A percentile compares a stretch with the other conserved stretches of the same genome.
phyloP scores from a whole-genome alignment of 345 rosid species.

The Bruguiera sexangula region DNA sequence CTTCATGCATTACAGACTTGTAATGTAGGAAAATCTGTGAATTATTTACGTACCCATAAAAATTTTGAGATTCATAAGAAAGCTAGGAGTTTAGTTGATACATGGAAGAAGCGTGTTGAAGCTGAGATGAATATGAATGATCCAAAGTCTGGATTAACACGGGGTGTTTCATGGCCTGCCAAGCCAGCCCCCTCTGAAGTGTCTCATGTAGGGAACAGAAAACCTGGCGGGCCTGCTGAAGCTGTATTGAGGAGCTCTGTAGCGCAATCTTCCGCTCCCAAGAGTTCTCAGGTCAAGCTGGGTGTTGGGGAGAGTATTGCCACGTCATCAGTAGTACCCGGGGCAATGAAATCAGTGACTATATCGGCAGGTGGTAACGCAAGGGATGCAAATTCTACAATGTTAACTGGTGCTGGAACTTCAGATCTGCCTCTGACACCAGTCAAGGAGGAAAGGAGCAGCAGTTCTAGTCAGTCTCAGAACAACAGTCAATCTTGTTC shows the following conservation, averaged over 20 bases:
- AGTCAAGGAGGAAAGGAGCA: constrained; percentile 67
- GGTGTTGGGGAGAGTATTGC: constrained; percentile 45
- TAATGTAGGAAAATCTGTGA: constrained; percentile 87
- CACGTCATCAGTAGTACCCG: constrained; percentile 55
- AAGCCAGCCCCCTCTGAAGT: constrained; percentile 59
- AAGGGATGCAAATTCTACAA: constrained; percentile 56
- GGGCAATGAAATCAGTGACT: constrained; percentile 48
- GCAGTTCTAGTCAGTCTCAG: constrained; percentile 80
- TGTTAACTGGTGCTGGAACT: constrained; percentile 28
- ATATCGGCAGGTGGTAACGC: constrained; percentile 36
- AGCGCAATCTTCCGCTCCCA: constrained; percentile 54
- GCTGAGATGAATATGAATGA: constrained; percentile 67
- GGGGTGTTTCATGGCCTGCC: constrained; percentile 58
- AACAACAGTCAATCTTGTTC: constrained; percentile 74
- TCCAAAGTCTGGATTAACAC: constrained; percentile 65
- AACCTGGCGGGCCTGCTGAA: constrained; percentile 52
- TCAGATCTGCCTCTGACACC: constrained; percentile 44
- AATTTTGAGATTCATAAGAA: constrained; percentile 82
- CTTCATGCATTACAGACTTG: constrained; percentile 87
- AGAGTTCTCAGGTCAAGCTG: constrained; percentile 52
- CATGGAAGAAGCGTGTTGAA: constrained; percentile 95
- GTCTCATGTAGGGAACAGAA: constrained; percentile 53
- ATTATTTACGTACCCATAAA: constrained; percentile 78
- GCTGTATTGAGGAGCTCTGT: constrained; percentile 54
- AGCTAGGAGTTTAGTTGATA: constrained; percentile 87